Evolutionary conservation across 1,284 basidiomycete genomes (phyloP).

Genomic region (Fomitopsis schrenkii): DNA sequence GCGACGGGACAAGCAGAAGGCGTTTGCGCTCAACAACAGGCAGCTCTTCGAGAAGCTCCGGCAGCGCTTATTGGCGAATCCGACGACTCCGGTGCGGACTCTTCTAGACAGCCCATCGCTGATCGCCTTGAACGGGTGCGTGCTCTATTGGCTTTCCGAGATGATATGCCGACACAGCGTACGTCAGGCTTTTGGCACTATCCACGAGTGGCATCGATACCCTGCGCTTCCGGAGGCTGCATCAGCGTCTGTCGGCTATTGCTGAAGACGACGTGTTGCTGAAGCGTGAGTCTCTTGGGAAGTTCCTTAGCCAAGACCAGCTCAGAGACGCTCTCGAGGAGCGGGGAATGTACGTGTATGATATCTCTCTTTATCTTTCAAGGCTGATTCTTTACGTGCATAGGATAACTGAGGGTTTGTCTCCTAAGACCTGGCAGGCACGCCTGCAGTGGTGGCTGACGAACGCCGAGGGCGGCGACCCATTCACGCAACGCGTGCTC

Average conservation of each 20-base stretch:
- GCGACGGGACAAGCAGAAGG: slow-evolving; percentile 48
- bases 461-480: slow-evolving; percentile 27
- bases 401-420: slow-evolving; percentile 36
- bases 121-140: slow-evolving; percentile 29
- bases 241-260: slow-evolving; percentile 50
- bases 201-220: slow-evolving; percentile 52
- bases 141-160: slow-evolving; percentile 1
- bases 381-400: background rate
- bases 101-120: slow-evolving; percentile 20
- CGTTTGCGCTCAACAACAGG: slow-evolving; percentile 31
- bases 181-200: slow-evolving; percentile 49
- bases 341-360: slow-evolving; percentile 63
- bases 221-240: slow-evolving; percentile 51
- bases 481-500: slow-evolving; percentile 38
- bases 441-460: slow-evolving; percentile 63
- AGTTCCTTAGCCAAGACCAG: slow-evolving; percentile 45
- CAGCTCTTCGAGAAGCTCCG: slow-evolving; percentile 26
- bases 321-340: slow-evolving; percentile 63
- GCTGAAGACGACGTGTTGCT: slow-evolving; percentile 58
- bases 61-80: slow-evolving; percentile 32
- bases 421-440: slow-evolving; percentile 38
- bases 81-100: slow-evolving; percentile 11
- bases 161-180: background rate
- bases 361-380: background rate
- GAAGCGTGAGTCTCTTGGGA: slow-evolving; percentile 42